Percentiles rank a stretch among this genome's conserved stretches.
Conservation (phyloP, 352 stramenopile species). For the Globisporangium cystogenes region DNA sequence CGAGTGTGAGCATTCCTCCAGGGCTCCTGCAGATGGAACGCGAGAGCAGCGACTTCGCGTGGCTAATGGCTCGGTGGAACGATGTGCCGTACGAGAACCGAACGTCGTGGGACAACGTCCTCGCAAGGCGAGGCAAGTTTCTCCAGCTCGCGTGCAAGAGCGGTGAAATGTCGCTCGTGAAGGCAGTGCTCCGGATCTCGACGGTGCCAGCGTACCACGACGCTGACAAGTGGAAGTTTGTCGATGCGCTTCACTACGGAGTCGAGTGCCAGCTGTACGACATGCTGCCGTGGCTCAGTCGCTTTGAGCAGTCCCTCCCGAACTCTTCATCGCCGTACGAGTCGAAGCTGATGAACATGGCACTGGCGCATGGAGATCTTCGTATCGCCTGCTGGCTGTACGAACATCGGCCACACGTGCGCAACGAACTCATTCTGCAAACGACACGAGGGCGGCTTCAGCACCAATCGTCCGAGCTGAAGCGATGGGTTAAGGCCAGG, state of each 20-base stretch:
- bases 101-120: not conserved
- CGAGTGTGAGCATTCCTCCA: not conserved
- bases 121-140: not conserved
- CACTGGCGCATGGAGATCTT: not conserved
- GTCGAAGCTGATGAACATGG: not conserved
- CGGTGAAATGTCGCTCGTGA: not conserved
- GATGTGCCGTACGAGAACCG: not conserved
- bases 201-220: not conserved
- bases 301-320: not conserved
- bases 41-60: not conserved
- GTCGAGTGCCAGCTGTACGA: not conserved
- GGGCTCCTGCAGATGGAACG: not conserved
- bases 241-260: not conserved
- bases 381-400: not conserved
- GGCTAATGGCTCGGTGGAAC: not conserved
- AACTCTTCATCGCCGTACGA: not conserved
- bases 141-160: not conserved
- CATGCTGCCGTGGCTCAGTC: not conserved
- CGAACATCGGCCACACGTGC: not conserved
- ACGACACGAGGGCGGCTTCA: not conserved
- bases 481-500: not conserved
- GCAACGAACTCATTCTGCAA: not conserved
- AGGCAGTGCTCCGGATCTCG: not conserved
- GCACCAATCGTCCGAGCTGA: not conserved
- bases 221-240: not conserved